phyloP scores from a whole-genome alignment of 2,329 filamentous ascomycete species.

The Sporothrix brasiliensis region DNA sequence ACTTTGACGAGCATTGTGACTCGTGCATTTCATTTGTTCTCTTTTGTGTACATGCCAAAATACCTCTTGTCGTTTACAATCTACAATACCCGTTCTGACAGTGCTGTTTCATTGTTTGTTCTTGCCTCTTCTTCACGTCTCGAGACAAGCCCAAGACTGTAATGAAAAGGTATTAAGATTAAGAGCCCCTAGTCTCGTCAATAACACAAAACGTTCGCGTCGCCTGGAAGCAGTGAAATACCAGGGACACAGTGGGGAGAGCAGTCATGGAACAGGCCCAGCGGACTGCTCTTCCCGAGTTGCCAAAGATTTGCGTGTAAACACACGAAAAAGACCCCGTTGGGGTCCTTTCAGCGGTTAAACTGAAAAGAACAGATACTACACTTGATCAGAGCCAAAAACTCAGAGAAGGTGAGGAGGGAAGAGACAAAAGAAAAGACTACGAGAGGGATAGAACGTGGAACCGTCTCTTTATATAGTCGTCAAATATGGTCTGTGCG shows the following conservation, averaged over 20 bases:
- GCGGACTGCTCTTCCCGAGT: conserved; percentile 54
- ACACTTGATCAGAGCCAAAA: conserved; percentile 83
- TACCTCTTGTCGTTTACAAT: conserved; percentile 26
- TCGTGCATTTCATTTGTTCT: not conserved
- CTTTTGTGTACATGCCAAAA: conserved; percentile 9
- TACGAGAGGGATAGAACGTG: not conserved
- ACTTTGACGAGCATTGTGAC: conserved; percentile 14
- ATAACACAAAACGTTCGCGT: conserved; percentile 58
- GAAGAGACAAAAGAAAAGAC: conserved; percentile 48
- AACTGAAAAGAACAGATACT: conserved; percentile 97
- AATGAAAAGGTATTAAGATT: conserved; percentile 58
- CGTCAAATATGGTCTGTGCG: conserved; percentile 13
- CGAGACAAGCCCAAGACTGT: conserved; percentile 52
- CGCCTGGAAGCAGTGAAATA: conserved; percentile 73
- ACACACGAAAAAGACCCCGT: conserved; percentile 69
- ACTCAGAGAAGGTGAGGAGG: conserved; percentile 53
- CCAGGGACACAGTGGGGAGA: conserved; percentile 69
- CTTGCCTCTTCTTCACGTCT: conserved; percentile 58
- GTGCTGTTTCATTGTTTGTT: too few relatives aligned
- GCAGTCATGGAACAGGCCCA: conserved; percentile 69
- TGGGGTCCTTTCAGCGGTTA: conserved; percentile 86
- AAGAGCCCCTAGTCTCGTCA: not conserved
- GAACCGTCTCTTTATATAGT: conserved; percentile 13
- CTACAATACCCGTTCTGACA: conserved; percentile 28
- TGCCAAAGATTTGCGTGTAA: conserved; percentile 66